Base-by-base conservation (phyloP, 2,329 filamentous ascomycete species). In the Lasiodiplodia gonubiensis region DNA sequence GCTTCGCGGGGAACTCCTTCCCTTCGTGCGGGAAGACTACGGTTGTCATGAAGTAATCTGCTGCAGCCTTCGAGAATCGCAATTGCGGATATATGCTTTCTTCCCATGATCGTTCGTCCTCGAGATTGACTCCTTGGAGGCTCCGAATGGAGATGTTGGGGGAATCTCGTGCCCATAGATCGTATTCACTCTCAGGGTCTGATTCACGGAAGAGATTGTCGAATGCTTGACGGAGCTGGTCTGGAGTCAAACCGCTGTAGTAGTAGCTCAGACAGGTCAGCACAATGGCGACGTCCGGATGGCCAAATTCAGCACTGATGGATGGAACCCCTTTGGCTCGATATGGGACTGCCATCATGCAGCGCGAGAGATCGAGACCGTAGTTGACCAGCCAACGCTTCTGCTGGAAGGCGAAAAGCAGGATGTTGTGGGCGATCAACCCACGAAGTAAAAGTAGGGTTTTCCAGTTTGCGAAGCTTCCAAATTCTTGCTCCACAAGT, bases 241-340 rank as follows among this genome's bases (percentile, higher is more conserved):
- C 72, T 16, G 88, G 74, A 0, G 67, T 69, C 0, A 92, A 79
- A 0, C 89, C 89, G 0, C 78, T 78, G 60, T 92, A 90, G 71
- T 93, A 93, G 71, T 90, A 92, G 0, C 85, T 83, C 0, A 93
- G 77, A 14, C 86, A 88, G 0, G 90, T 92, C 1, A 93, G 79
- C 0, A 88, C 39, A 2, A 92, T 89, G 0, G 86, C 83, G 0
- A 90, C 88, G 70, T 93, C 86, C 0, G 89, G 88, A 70, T 93
- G 89, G 0, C 88, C 87, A 72, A 86, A 92, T 70, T 92, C 90
- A 0, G 89, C 86, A 6, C 86, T 83, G 0, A 86, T 84, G 0
- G 84, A 85, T 0, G 90, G 89, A 0, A 84, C 80, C 2, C 89
- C 90, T 67, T 92, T 92, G 0, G 88, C 88, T 12, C 86, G 82